These are phyloP conservation scores for Cercospora janseana DNA, from an alignment of 2,329 filamentous ascomycete genomes.

Conservation along the genomic window DNA sequence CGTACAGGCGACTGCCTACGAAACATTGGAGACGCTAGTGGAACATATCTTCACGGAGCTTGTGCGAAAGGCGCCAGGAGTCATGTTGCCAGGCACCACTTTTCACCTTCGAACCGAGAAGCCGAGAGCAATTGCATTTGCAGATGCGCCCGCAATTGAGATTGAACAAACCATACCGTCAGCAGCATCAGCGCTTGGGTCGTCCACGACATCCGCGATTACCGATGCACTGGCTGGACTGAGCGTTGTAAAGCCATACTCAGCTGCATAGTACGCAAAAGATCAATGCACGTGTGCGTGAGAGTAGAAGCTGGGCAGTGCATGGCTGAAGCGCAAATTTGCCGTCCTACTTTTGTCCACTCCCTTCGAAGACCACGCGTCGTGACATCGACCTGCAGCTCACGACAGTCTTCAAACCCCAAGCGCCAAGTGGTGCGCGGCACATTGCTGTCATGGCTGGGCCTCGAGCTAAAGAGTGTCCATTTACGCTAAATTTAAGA, in stretches of 20 bases:
- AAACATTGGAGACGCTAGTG: slow-evolving; percentile 51
- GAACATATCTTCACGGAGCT: slow-evolving; percentile 45
- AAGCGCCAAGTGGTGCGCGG: no score
- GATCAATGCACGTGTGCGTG: no score
- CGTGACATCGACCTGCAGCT: no score
- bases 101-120: slow-evolving; percentile 66
- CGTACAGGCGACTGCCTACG: slow-evolving; percentile 45
- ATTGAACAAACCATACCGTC: slow-evolving; percentile 38
- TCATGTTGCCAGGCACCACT: slow-evolving; percentile 44
- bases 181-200: background rate
- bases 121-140: slow-evolving; percentile 69
- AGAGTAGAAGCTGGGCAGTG: no score
- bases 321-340: no score
- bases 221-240: slow-evolving; percentile 6
- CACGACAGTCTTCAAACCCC: no score
- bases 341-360: no score
- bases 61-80: slow-evolving; percentile 34
- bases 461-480: no score
- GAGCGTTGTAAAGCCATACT: slow-evolving; percentile 27
- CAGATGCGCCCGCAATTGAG: slow-evolving; percentile 69
- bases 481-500: no score
- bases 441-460: no score
- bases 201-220: background rate
- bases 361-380: no score
- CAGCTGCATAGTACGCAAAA: background rate